A percentile compares a stretch with the other conserved stretches of the same genome.
Evolutionary conservation across 2,329 filamentous ascomycete species (phyloP).

Genomic region (Scorias spongiosa): DNA sequence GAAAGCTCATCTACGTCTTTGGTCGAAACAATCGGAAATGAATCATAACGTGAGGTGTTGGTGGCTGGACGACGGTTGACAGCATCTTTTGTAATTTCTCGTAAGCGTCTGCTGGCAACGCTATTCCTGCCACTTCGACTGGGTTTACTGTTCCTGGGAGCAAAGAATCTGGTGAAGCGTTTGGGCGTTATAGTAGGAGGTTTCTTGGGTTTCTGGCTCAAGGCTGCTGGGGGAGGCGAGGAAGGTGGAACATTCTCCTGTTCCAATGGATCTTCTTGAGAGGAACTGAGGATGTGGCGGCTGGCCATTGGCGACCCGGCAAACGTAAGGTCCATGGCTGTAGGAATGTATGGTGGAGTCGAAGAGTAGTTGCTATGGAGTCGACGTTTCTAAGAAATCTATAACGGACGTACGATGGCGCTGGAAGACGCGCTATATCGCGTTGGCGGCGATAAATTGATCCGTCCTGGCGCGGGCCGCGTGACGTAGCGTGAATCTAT

Average conservation of each 20-base stretch:
- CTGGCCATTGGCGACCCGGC: background rate
- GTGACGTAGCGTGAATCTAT: background rate
- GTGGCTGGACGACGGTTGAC: constrained; percentile 18
- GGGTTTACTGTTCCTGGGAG: constrained; percentile 24
- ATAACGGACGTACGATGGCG: background rate
- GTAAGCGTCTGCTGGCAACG: constrained; percentile 30
- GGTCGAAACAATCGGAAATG: no score
- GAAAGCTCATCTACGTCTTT: constrained; percentile 6
- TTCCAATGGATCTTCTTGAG: constrained; percentile 13
- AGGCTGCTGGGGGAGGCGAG: constrained; percentile 12
- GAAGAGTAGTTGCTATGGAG: background rate
- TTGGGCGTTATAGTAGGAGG: constrained; percentile 37
- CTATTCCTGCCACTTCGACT: constrained; percentile 14
- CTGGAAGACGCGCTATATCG: background rate
- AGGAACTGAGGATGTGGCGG: constrained; percentile 3
- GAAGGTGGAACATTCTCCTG: constrained; percentile 24
- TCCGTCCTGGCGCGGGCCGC: background rate
- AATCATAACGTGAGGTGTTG: no score
- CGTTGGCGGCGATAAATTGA: background rate
- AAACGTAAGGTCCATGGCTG: background rate
- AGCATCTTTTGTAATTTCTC: constrained; percentile 34
- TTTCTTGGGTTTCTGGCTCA: constrained; percentile 26
- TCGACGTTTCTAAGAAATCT: background rate
- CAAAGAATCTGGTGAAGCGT: constrained; percentile 37
- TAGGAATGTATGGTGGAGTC: background rate